Percentiles rank a stretch among this genome's conserved stretches.
These are phyloP conservation scores for Colletotrichum shisoi DNA, from an alignment of 2,329 filamentous ascomycete genomes.

Conservation along the genomic window DNA sequence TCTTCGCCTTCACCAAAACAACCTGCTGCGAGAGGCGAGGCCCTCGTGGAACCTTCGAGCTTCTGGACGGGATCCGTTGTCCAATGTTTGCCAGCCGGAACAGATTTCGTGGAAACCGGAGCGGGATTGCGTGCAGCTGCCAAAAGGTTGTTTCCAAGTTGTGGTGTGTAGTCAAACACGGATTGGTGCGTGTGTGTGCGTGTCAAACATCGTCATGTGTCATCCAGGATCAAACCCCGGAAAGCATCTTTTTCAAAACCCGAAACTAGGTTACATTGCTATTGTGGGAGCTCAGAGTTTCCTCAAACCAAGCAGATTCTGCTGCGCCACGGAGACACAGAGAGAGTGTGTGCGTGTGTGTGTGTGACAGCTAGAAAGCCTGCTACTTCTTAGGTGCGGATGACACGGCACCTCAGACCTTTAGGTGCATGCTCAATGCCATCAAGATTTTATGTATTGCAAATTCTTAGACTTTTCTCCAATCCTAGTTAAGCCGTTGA, in stretches of 20 bases:
- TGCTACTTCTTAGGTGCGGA: not conserved
- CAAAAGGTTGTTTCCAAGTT: constrained; percentile 32
- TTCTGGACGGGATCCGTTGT: constrained; percentile 32
- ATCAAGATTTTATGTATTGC: not conserved
- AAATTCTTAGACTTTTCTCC: constrained; percentile 6
- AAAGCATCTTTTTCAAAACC: constrained; percentile 35
- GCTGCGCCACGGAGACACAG: constrained; percentile 23
- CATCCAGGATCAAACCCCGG: constrained; percentile 36
- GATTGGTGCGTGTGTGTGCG: constrained; percentile 16
- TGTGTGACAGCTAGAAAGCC: not conserved
- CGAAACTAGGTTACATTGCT: constrained; percentile 28
- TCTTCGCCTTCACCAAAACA: not conserved
- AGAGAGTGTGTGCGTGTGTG: too few relatives aligned
- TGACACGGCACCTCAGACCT: not conserved
- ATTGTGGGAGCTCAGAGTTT: constrained; percentile 22
- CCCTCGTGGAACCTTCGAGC: constrained; percentile 23
- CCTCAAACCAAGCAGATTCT: not conserved
- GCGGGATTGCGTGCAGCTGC: constrained; percentile 39
- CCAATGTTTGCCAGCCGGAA: constrained; percentile 25
- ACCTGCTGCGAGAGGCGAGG: constrained; percentile 5
- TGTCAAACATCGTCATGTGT: constrained; percentile 38
- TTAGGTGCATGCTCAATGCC: not conserved
- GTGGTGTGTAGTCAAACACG: constrained; percentile 19
- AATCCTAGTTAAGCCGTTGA: not conserved
- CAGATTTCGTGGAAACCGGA: constrained; percentile 21